These are phyloP conservation scores for Tricholoma saponaceum DNA, from an alignment of 768 basidiomycete genomes.

Conservation along the genomic window DNA sequence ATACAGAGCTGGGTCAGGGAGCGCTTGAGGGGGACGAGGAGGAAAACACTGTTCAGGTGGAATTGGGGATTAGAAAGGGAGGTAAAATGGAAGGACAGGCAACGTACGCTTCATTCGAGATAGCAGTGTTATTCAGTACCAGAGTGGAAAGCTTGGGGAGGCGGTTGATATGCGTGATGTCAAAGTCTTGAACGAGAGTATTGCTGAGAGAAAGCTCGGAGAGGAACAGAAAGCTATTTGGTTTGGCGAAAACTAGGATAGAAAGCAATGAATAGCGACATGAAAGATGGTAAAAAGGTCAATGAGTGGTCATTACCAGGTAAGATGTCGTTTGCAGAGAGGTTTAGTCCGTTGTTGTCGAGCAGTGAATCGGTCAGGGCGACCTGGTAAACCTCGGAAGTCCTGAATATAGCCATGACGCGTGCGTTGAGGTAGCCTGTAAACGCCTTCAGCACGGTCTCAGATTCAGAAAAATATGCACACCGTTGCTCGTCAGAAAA, in stretches of 20 bases:
- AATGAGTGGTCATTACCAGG: conserved; percentile 28
- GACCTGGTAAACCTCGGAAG: conserved; percentile 40
- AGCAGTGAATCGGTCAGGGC: conserved; percentile 41
- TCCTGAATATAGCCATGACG: conserved; percentile 41
- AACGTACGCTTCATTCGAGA: conserved; percentile 60
- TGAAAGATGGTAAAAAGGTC: neutral
- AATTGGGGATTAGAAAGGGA: conserved; percentile 2
- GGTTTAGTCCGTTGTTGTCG: conserved; percentile 47
- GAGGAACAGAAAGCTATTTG: conserved; percentile 48
- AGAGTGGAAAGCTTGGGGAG: conserved; percentile 47
- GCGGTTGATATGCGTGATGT: conserved; percentile 48
- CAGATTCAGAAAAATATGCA: neutral
- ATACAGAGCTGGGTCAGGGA: conserved; percentile 51
- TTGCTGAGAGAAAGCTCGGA: conserved; percentile 47
- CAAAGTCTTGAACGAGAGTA: conserved; percentile 40
- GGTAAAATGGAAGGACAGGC: neutral
- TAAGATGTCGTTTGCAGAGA: conserved; percentile 39
- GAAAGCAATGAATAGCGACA: conserved; percentile 6
- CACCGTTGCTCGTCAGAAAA: conserved; percentile 35
- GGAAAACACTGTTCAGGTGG: conserved; percentile 42
- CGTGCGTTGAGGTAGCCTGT: conserved; percentile 46
- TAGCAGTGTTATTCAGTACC: conserved; percentile 46
- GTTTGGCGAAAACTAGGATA: conserved; percentile 42
- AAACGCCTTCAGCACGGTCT: neutral
- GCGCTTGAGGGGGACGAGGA: conserved; percentile 51